These are phyloP conservation scores for Amesomyces nigricolor DNA, from an alignment of 2,329 filamentous ascomycete genomes.

Conservation along the genomic window DNA sequence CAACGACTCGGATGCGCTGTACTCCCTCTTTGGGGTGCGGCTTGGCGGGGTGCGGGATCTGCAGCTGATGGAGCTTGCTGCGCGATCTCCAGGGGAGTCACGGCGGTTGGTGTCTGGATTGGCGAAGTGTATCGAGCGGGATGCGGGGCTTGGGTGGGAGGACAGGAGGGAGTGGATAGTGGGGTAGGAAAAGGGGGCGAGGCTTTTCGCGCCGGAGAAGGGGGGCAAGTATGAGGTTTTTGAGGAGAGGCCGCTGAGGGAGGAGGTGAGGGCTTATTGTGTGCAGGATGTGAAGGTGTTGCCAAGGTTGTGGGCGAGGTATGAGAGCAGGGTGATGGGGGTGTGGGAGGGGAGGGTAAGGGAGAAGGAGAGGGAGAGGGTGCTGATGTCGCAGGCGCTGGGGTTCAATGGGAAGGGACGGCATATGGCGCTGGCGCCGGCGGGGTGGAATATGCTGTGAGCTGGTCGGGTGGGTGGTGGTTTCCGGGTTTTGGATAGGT, in stretches of 20 bases:
- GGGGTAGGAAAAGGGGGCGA: too few relatives aligned
- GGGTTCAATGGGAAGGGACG: not conserved
- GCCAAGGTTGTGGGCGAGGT: not conserved
- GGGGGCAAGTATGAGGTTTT: not conserved
- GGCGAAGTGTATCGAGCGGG: not conserved
- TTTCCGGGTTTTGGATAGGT: too few relatives aligned
- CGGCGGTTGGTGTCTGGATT: not conserved
- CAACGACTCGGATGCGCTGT: constrained; percentile 53
- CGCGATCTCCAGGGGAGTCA: not conserved
- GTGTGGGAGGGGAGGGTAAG: not conserved
- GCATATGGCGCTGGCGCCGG: too few relatives aligned
- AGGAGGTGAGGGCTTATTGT: not conserved
- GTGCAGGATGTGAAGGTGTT: not conserved
- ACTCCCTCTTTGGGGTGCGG: constrained; percentile 37
- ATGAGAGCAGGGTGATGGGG: not conserved
- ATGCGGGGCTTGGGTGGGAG: not conserved
- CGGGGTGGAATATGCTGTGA: too few relatives aligned
- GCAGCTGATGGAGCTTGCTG: constrained; percentile 44
- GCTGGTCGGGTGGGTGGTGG: too few relatives aligned
- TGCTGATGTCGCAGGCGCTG: not conserved
- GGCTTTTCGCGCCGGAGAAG: too few relatives aligned
- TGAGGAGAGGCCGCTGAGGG: not conserved
- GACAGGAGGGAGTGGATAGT: too few relatives aligned
- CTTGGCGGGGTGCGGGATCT: constrained; percentile 45
- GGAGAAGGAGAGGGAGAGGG: not conserved